Percentiles rank a stretch among this genome's conserved stretches.
These are phyloP conservation scores for Metschnikowia bowlesiae DNA, from an alignment of 805 yeast species.

Conservation along the genomic window DNA sequence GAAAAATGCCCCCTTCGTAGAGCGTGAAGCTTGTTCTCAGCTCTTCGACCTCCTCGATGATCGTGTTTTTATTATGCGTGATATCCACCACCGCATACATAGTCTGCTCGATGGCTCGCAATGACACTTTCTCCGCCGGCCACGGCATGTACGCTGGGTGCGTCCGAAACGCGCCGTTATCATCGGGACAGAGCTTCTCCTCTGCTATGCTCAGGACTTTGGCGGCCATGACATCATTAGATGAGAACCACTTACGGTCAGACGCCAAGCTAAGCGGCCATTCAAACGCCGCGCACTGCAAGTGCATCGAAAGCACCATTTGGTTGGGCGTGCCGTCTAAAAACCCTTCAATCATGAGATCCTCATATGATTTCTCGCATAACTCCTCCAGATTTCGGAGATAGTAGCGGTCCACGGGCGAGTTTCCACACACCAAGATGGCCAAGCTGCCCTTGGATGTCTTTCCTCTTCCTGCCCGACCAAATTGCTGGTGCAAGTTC, in stretches of 20 bases:
- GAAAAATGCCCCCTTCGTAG: constrained; percentile 87
- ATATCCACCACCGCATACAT: constrained; percentile 86
- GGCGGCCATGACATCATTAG: constrained; percentile 18
- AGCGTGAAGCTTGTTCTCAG: constrained; percentile 85
- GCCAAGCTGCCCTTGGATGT: constrained; percentile 71
- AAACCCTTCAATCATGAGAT: constrained; percentile 36
- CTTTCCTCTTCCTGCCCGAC: constrained; percentile 90
- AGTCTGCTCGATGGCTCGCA: constrained; percentile 80
- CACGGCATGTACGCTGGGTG: constrained; percentile 62
- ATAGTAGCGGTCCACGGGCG: constrained; percentile 84
- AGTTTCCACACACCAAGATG: constrained; percentile 72
- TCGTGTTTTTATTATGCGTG: constrained; percentile 68
- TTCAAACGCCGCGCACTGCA: constrained; percentile 94
- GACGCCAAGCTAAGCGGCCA: constrained; percentile 52
- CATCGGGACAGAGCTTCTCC: constrained; percentile 33
- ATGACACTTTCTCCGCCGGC: constrained; percentile 72
- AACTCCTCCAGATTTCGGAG: constrained; percentile 63
- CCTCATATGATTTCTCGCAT: constrained; percentile 40
- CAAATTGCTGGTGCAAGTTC: constrained; percentile 91
- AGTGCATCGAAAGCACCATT: constrained; percentile 67
- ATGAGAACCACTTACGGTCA: constrained; percentile 58
- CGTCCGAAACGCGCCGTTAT: constrained; percentile 28
- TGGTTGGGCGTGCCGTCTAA: constrained; percentile 30
- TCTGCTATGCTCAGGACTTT: constrained; percentile 30
- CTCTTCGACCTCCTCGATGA: constrained; percentile 86